phyloP scores from a whole-genome alignment of 257 asterid species.

The Solanum rostratum region DNA sequence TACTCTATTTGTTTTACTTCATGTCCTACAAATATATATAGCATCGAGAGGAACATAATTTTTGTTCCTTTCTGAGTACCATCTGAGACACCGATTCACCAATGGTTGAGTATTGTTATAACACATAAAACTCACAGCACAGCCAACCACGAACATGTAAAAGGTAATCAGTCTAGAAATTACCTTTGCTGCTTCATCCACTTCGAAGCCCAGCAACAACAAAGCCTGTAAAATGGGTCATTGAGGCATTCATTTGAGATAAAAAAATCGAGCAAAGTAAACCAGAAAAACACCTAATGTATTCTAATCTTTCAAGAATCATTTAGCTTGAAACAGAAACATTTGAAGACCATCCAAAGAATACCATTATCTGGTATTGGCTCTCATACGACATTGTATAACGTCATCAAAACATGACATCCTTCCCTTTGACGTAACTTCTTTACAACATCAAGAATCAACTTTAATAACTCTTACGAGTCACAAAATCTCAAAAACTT shows the following conservation, averaged over 20 bases:
- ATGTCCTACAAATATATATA: neutral
- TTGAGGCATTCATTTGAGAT: neutral
- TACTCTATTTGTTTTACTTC: neutral
- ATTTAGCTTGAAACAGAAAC: neutral
- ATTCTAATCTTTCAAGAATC: neutral
- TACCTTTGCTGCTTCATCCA: slow-evolving; percentile 74
- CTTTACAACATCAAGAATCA: neutral
- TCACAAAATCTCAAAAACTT: neutral
- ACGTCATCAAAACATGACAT: neutral
- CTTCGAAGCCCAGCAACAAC: slow-evolving; percentile 62
- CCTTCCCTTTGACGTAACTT: neutral
- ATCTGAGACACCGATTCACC: neutral
- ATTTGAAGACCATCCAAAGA: neutral
- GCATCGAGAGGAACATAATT: neutral
- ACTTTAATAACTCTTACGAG: neutral
- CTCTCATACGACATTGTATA: neutral
- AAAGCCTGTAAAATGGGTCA: slow-evolving; percentile 46
- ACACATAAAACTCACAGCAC: neutral
- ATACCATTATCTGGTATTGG: neutral
- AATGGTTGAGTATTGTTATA: neutral
- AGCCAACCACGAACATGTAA: neutral
- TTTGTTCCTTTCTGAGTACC: neutral
- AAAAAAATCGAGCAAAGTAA: neutral
- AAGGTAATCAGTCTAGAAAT: neutral
- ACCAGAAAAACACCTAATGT: neutral